phyloP scores from a whole-genome alignment of 139 green algal genomes.

The Monoraphidium neglectum region DNA sequence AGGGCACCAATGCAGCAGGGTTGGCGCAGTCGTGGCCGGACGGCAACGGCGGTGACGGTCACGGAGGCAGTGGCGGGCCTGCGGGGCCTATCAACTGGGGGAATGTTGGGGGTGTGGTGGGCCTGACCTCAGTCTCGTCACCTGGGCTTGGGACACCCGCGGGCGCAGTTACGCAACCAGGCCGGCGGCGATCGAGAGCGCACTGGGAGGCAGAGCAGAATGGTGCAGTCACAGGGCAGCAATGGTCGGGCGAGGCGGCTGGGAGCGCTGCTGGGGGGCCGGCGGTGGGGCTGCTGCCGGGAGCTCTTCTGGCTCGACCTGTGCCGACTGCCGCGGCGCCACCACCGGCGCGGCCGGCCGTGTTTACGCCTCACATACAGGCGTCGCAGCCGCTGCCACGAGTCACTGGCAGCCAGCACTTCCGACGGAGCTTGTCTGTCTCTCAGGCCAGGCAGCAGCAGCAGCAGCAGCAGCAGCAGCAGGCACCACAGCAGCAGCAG shows the following conservation, averaged over 20 bases:
- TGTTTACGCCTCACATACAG: conserved; percentile 53
- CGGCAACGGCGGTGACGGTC: background rate
- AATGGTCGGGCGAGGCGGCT: too few relatives aligned
- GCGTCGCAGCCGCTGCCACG: conserved; percentile 33
- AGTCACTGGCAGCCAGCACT: conserved; percentile 32
- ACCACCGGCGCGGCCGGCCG: conserved; percentile 13
- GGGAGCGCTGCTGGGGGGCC: too few relatives aligned
- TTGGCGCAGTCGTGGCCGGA: too few relatives aligned
- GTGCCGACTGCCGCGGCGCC: background rate
- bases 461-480: too few relatives aligned
- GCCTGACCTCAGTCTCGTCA: background rate
- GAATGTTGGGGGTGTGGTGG: background rate
- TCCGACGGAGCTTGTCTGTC: conserved; percentile 42
- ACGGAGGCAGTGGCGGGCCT: conserved; percentile 7
- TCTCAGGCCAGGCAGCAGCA: background rate
- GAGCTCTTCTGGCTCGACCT: background rate
- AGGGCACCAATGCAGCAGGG: too few relatives aligned
- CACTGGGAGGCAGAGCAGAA: too few relatives aligned
- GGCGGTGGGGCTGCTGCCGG: too few relatives aligned
- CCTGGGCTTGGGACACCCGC: background rate
- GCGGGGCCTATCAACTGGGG: background rate
- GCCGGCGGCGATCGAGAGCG: too few relatives aligned
- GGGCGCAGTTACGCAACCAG: too few relatives aligned
- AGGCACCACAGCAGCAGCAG: conserved; percentile 34
- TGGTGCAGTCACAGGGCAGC: too few relatives aligned